These are phyloP conservation scores for Silene vulgaris DNA, from an alignment of 179 eudicot genomes.

Conservation along the genomic window DNA sequence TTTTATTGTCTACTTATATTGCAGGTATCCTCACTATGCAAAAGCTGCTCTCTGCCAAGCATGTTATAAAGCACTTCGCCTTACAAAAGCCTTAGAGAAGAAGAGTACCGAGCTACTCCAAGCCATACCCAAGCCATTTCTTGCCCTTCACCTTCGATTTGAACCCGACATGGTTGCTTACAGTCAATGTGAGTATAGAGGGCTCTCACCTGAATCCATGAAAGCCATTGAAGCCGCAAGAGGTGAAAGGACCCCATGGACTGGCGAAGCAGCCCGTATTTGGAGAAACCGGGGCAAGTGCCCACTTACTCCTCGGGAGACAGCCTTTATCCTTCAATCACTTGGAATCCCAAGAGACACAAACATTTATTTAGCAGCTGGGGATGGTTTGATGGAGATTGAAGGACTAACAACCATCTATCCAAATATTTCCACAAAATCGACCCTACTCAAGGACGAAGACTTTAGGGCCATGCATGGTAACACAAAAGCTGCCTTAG, in stretches of 20 bases:
- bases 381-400: conserved; percentile 90
- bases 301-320: conserved; percentile 88
- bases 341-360: conserved; percentile 71
- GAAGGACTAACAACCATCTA: conserved; percentile 70
- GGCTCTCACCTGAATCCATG: conserved; percentile 54
- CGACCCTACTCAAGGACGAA: conserved; percentile 48
- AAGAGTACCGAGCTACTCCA: conserved; percentile 62
- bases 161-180: conserved; percentile 99
- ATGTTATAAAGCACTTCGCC: conserved; percentile 76
- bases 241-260: conserved; percentile 84
- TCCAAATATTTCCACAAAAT: conserved; percentile 63
- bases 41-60: conserved; percentile 88
- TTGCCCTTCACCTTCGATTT: conserved; percentile 87
- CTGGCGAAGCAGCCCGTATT: conserved; percentile 69
- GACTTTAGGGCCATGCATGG: conserved; percentile 88
- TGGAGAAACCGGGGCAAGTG: conserved; percentile 97
- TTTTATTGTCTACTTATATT: conserved; percentile 11
- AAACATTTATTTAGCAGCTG: conserved; percentile 82
- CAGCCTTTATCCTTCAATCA: conserved; percentile 67
- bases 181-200: conserved; percentile 76
- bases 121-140: conserved; percentile 97
- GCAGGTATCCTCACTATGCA: conserved; percentile 78
- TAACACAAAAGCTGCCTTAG: conserved; percentile 93
- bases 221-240: conserved; percentile 71
- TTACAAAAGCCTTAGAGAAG: conserved; percentile 54